These are phyloP conservation scores for Dioszegia crocea DNA, from an alignment of 768 basidiomycete genomes.

Conservation along the genomic window DNA sequence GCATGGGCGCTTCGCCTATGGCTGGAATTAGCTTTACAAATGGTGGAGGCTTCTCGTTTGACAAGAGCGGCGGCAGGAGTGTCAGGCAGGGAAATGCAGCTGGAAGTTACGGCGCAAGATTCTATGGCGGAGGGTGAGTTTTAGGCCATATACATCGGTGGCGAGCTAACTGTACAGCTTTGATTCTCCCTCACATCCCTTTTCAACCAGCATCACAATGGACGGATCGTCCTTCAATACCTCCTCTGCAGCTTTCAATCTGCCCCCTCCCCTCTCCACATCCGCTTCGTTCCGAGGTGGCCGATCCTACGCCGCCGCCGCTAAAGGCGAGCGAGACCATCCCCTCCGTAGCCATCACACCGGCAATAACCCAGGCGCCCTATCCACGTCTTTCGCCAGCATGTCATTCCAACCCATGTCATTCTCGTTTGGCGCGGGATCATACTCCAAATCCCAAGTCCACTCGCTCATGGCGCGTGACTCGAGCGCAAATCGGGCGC, in stretches of 20 bases:
- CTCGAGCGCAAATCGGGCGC: background rate
- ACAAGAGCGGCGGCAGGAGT: conserved; percentile 11
- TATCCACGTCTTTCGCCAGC: conserved; percentile 36
- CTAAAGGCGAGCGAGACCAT: conserved; percentile 12
- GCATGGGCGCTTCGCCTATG: conserved; percentile 34
- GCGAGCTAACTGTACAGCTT: conserved; percentile 10
- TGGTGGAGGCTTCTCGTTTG: conserved; percentile 39
- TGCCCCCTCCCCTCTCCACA: conserved; percentile 24
- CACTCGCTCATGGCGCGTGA: conserved; percentile 26
- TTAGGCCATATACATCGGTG: background rate
- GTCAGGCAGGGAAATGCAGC: conserved; percentile 14
- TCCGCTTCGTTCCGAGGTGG: conserved; percentile 35
- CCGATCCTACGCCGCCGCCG: conserved; percentile 35
- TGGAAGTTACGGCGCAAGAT: conserved; percentile 42
- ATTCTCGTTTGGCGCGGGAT: conserved; percentile 23
- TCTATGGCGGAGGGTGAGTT: conserved; percentile 42
- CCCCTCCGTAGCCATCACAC: background rate
- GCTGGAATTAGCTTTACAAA: conserved; percentile 41
- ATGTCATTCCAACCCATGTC: conserved; percentile 39
- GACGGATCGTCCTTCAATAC: conserved; percentile 36
- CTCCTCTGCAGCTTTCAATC: conserved; percentile 32
- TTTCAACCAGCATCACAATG: conserved; percentile 43
- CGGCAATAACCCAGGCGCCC: conserved; percentile 12
- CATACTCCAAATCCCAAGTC: conserved; percentile 33
- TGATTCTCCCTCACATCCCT: conserved; percentile 32